Evolutionary conservation across 768 basidiomycete species (phyloP), one percentile per base, ranked within the genome.

Genomic region (Leccinum imitatum): DNA sequence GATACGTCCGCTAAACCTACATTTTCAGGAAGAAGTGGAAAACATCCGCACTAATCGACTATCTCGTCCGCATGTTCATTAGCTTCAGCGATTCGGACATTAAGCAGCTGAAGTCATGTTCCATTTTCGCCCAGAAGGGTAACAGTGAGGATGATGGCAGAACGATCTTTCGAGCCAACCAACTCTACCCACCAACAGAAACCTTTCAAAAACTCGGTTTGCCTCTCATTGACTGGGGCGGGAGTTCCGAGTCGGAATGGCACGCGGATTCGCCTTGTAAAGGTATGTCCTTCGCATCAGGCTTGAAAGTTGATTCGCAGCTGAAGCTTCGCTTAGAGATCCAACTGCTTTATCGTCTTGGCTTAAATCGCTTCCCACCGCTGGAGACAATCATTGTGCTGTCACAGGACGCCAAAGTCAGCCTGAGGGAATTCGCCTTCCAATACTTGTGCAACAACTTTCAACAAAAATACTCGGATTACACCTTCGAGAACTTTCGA

Each of bases 191-290:
- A 66, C 95, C 96, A 0, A 62, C 82, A 0, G 84, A 87, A 27
- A 75, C 77, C 2, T 84, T 95, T 56, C 80, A 89, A 9, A 76
- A 82, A 50, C 77, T 98, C 8, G 82, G 81, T 2, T 71, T 98
- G 11, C 92, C 93, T 3, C 68, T 95, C 4, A 79, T 98, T 37
- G 91, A 93, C 62, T 97, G 95, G 94, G 86, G 87, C 1, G 76
- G 76, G 25, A 75, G 83, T 53, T n/a, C n/a, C n/a, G n/a, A n/a
- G n/a, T 74, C 72, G 0, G 90, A 88, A 71, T 98, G 95, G 95
- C 25, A 13, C n/a, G n/a, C n/a, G 17, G 54, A 55, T 8, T 0
- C 7, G 17, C 6, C 41, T 0, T 3, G n/a, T 14, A 23, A 30
- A 46, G 54, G 54, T 55, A 46, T 1, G 21, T 30, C 8, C 8